These are phyloP conservation scores for Emmonsiellopsis sp. DNA, from an alignment of 2,329 filamentous ascomycete species.

Conservation along the genomic window DNA sequence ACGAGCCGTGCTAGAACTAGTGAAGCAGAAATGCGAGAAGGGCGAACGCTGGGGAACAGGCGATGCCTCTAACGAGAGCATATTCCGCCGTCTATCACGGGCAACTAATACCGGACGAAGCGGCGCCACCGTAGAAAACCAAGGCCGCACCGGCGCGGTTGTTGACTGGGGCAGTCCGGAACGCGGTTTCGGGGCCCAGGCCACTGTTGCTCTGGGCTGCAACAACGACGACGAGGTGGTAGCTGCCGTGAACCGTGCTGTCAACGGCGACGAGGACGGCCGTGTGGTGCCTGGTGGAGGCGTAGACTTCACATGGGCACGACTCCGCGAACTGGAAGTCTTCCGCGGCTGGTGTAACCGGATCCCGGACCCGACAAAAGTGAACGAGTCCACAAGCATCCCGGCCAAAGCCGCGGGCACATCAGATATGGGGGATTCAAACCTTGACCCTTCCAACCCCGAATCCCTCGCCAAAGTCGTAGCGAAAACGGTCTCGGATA, in stretches of 20 bases:
- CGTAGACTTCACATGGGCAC: constrained; percentile 55
- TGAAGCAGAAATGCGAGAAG: constrained; percentile 93
- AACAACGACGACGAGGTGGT: constrained; percentile 50
- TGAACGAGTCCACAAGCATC: constrained; percentile 25
- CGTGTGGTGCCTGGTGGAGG: constrained; percentile 40
- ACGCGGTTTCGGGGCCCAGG: constrained; percentile 49
- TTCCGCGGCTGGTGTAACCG: constrained; percentile 52
- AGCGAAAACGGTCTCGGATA: constrained; percentile 41
- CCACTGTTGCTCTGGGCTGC: constrained; percentile 48
- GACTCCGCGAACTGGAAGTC: constrained; percentile 53
- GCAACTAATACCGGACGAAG: constrained; percentile 32
- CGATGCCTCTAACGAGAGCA: constrained; percentile 71
- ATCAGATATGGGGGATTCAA: constrained; percentile 4
- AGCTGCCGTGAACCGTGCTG: constrained; percentile 43
- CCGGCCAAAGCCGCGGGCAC: constrained; percentile 20
- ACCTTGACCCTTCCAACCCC: constrained; percentile 4
- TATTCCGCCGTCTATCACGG: constrained; percentile 72
- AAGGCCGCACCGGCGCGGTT: constrained; percentile 45
- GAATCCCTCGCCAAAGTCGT: constrained; percentile 38
- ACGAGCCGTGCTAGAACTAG: constrained; percentile 78
- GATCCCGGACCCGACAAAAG: constrained; percentile 38
- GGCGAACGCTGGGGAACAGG: constrained; percentile 76
- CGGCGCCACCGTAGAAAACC: constrained; percentile 8
- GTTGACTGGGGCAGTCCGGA: constrained; percentile 84
- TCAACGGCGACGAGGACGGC: constrained; percentile 40